These are phyloP conservation scores for Colletotrichum phormii DNA, from an alignment of 2,329 filamentous ascomycete genomes.

Conservation along the genomic window DNA sequence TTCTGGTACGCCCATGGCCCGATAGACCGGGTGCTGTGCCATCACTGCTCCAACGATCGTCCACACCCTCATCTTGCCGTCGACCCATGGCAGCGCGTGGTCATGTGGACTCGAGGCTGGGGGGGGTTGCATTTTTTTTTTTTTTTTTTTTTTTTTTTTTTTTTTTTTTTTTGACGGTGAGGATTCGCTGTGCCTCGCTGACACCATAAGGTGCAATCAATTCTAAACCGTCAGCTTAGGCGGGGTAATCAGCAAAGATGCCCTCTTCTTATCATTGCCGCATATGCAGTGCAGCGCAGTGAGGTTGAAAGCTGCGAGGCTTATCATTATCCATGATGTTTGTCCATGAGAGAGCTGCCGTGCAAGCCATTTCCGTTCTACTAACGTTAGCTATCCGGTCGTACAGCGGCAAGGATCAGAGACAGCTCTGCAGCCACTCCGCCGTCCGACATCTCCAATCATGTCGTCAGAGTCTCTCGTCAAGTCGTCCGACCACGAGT, in stretches of 20 bases:
- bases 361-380: neutral
- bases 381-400: neutral
- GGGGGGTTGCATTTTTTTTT: too few species aligned
- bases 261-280: constrained; percentile 12
- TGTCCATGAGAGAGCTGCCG: constrained; percentile 1
- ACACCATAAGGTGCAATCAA: constrained; percentile 9
- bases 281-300: neutral
- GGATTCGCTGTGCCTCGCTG: constrained; percentile 24
- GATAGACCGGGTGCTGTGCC: constrained; percentile 12
- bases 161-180: constrained; percentile 19
- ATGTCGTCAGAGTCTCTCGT: constrained; percentile 19
- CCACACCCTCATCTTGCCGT: constrained; percentile 19
- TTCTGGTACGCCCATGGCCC: constrained; percentile 20
- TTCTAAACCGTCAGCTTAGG: constrained; percentile 29
- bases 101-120: constrained; percentile 26
- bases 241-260: constrained; percentile 11
- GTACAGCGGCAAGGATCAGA: constrained; percentile 6
- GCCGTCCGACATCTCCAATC: constrained; percentile 8
- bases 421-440: neutral
- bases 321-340: constrained; percentile 4
- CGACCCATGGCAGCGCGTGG: neutral
- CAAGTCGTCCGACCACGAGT: constrained; percentile 28
- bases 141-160: too few species aligned
- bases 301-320: constrained; percentile 5
- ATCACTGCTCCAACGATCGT: constrained; percentile 11